Percentiles rank a stretch among this genome's conserved stretches.
Evolutionary conservation across 345 rosid species (phyloP).

Genomic region (Eucalyptus virginea): DNA sequence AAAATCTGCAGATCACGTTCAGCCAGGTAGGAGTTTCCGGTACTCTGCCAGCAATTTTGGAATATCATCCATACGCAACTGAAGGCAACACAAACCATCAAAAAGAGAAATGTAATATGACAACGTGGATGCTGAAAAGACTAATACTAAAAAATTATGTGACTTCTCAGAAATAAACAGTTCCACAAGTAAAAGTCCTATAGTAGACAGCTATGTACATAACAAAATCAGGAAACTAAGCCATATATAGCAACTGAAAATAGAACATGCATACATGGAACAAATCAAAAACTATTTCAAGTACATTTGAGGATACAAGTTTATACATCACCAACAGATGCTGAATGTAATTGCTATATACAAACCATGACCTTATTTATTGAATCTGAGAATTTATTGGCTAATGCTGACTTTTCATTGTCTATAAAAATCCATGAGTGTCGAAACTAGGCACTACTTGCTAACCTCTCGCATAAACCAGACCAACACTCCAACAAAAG

Average conservation of each 20-base stretch:
- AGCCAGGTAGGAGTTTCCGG: slow-evolving; percentile 30
- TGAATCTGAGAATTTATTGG: not conserved
- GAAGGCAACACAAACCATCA: not conserved
- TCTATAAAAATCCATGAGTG: not conserved
- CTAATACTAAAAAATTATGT: not conserved
- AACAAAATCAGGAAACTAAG: not conserved
- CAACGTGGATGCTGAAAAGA: not conserved
- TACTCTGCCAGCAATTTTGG: slow-evolving; percentile 74
- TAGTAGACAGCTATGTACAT: not conserved
- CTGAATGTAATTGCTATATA: not conserved
- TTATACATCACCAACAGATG: not conserved
- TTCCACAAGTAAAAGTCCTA: not conserved
- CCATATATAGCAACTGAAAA: not conserved
- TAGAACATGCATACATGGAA: not conserved
- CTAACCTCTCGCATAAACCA: not conserved
- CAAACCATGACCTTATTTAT: not conserved
- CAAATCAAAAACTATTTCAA: not conserved
- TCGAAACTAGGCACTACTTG: not conserved
- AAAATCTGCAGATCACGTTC: not conserved
- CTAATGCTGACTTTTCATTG: not conserved
- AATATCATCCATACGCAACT: slow-evolving; percentile 61
- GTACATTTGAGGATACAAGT: not conserved
- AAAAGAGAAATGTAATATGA: not conserved
- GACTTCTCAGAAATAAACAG: not conserved
- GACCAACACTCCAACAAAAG: not conserved